phyloP scores from a whole-genome alignment of 352 stramenopile species.

The Achlya hypogyna region DNA sequence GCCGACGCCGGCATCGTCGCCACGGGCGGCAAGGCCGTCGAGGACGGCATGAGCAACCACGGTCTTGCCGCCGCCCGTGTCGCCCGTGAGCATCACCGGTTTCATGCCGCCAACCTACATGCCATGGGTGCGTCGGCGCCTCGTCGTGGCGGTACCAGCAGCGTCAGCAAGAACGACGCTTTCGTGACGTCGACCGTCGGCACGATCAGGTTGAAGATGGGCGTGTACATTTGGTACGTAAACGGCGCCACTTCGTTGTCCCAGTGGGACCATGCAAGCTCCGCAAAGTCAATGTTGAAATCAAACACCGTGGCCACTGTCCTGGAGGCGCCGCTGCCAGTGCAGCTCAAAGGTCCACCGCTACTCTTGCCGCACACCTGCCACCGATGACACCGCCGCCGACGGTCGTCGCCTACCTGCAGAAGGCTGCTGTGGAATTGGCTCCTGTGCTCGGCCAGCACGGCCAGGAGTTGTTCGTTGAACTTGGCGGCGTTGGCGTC shows the following conservation, averaged over 20 bases:
- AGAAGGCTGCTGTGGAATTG: not conserved
- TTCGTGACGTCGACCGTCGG: constrained; percentile 57
- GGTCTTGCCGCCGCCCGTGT: constrained; percentile 85
- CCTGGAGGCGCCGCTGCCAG: constrained; percentile 28
- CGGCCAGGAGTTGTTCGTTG: not conserved
- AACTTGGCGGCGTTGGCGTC: not conserved
- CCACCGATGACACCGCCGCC: not conserved
- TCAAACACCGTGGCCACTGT: constrained; percentile 51
- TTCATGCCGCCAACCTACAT: constrained; percentile 39
- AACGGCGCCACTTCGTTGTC: constrained; percentile 24
- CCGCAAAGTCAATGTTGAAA: constrained; percentile 55
- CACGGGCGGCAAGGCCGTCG: constrained; percentile 20
- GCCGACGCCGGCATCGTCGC: constrained; percentile 5
- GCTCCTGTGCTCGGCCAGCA: not conserved
- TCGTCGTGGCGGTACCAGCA: constrained; percentile 34
- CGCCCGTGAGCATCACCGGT: constrained; percentile 80
- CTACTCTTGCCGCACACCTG: constrained; percentile 11
- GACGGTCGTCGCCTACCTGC: not conserved
- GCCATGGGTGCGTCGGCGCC: no score
- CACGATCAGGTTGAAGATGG: constrained; percentile 50
- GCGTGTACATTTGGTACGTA: constrained; percentile 18
- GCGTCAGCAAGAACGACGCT: constrained; percentile 45
- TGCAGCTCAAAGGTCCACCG: constrained; percentile 3
- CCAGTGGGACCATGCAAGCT: constrained; percentile 59
- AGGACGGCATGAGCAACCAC: constrained; percentile 72